phyloP scores from a whole-genome alignment of 768 basidiomycete species.

The Lactifluus volemus region DNA sequence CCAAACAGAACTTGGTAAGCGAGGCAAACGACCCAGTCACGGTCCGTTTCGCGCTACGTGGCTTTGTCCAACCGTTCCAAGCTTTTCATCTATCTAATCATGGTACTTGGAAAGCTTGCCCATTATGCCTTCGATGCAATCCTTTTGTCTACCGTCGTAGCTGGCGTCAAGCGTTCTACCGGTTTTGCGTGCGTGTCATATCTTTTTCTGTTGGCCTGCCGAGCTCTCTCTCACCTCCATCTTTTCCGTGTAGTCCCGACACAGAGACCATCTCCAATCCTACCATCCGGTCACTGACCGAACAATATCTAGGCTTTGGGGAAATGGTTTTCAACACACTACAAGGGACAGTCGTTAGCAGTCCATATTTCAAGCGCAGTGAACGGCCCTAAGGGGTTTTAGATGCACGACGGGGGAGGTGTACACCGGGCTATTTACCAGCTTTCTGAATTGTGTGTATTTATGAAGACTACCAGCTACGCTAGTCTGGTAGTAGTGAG shows the following conservation, averaged over 20 bases:
- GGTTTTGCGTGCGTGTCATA: constrained; percentile 70
- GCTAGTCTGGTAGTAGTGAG: no score
- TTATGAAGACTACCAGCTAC: background rate
- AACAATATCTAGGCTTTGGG: constrained; percentile 77
- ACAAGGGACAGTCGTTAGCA: constrained; percentile 81
- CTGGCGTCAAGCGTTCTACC: constrained; percentile 84
- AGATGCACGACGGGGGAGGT: background rate
- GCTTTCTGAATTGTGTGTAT: background rate
- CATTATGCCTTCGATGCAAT: constrained; percentile 83
- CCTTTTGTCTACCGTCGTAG: constrained; percentile 79
- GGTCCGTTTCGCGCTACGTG: no score
- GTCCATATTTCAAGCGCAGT: constrained; percentile 66
- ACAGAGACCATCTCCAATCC: constrained; percentile 66
- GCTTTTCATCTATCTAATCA: background rate
- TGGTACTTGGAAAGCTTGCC: constrained; percentile 61
- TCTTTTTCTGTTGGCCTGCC: constrained; percentile 6
- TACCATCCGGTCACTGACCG: constrained; percentile 64
- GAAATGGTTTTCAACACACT: constrained; percentile 85
- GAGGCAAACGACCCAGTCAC: no score
- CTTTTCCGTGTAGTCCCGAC: constrained; percentile 44
- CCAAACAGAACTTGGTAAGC: no score
- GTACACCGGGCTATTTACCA: background rate
- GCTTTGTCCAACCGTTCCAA: background rate
- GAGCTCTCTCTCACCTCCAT: background rate
- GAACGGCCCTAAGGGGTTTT: constrained; percentile 26